Evolutionary conservation across 2,329 filamentous ascomycete species (phyloP), one percentile per base, ranked within the genome.

Genomic region (Fusarium nanum): DNA sequence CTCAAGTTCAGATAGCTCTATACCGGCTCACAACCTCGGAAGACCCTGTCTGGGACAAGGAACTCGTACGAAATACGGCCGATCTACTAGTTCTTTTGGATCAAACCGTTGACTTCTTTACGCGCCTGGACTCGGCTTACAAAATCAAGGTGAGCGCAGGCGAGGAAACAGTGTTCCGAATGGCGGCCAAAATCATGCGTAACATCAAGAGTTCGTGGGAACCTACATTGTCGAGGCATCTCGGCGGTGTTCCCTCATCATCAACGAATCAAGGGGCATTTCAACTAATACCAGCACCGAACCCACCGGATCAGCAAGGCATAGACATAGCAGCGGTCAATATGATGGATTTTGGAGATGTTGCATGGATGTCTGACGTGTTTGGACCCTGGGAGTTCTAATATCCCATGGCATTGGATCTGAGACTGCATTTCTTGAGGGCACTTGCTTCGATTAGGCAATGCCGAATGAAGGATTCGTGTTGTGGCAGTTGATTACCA

Each of bases 31-130:
- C 79, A 4, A 79, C 77, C 1, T 74, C 79, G 6, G 81, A 83
- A 10, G 78, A 80, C 47, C 79, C 80, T 3, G 78, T 75, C 8
- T 84, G 82, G 82, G 81, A 84, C 59, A 80, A 78, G 56, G 76
- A 78, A 6, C 62, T 78, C 2, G 75, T 83, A 8, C 76, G 76
- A 16, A 73, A 73, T 23, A 81, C 78, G 3, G 79, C 74, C 7
- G 78, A 83, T 48, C 70, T 83, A 1, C 71, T 81, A 4, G 56
- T 64, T 9, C 68, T 81, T n/a, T 63, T 82, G 7, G 78, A 82
- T 42, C 75, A 76, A 46, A 73, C 75, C 6, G 76, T 78, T 45
- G 76, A 79, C n/a, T 49, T 75, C n/a, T 79, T 81, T 34, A 64
- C 68, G 22, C 72, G 72, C 20, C 50, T 78, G 9, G 69, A 71